Conservation (phyloP, 2,329 filamentous ascomycete species). For the Penicillium fuscoglaucum region DNA sequence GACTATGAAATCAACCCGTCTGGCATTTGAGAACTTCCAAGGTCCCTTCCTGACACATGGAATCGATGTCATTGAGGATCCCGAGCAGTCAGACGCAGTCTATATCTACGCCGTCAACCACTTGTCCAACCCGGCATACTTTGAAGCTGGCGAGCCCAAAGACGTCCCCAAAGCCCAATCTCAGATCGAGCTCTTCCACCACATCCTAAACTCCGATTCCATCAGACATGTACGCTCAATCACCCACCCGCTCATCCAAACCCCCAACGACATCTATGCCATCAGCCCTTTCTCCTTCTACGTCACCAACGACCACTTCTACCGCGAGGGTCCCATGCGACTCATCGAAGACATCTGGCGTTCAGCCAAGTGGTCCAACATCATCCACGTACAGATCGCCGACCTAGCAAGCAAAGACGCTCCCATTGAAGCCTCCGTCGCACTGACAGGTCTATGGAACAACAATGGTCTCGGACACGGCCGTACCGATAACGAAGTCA, state of each 20-base stretch:
- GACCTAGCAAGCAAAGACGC: slow-evolving; percentile 27
- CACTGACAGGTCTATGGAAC: slow-evolving; percentile 50
- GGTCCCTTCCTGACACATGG: slow-evolving; percentile 60
- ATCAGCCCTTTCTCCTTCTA: slow-evolving; percentile 52
- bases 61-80: slow-evolving; percentile 59
- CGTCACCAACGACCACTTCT: slow-evolving; percentile 61
- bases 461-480: slow-evolving; percentile 60
- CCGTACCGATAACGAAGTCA: slow-evolving; percentile 33
- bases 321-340: slow-evolving; percentile 52
- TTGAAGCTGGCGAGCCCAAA: slow-evolving; percentile 15
- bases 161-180: slow-evolving; percentile 49
- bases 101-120: slow-evolving; percentile 65
- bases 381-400: slow-evolving; percentile 48
- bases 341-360: slow-evolving; percentile 50
- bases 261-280: slow-evolving; percentile 61
- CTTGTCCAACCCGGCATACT: slow-evolving; percentile 50
- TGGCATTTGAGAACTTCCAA: slow-evolving; percentile 54
- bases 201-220: slow-evolving; percentile 47
- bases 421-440: slow-evolving; percentile 44
- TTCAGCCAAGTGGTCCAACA: slow-evolving; percentile 51
- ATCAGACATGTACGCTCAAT: slow-evolving; percentile 55
- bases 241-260: slow-evolving; percentile 53
- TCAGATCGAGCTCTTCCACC: slow-evolving; percentile 59
- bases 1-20: slow-evolving; percentile 49
- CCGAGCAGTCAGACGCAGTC: slow-evolving; percentile 45